Conservation (phyloP, 2,329 filamentous ascomycete species). For the Fusarium sp. region DNA sequence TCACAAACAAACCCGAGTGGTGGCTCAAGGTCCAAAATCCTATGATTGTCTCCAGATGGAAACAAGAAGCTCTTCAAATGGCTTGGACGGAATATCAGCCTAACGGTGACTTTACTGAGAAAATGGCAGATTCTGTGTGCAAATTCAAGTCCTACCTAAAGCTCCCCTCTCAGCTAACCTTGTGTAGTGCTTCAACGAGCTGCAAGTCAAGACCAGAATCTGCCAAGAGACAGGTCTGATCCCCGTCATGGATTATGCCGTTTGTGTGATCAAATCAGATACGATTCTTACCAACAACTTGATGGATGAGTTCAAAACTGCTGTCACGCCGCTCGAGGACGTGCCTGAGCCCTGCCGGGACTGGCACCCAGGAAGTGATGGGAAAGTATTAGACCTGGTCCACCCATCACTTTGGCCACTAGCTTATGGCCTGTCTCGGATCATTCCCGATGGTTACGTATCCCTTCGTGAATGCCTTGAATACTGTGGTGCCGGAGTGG, state of each 20-base stretch:
- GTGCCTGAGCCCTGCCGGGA: neutral
- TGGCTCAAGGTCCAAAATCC: slow-evolving; percentile 49
- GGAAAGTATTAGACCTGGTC: slow-evolving; percentile 21
- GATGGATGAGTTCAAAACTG: neutral
- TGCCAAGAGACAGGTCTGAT: neutral
- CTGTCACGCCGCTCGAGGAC: neutral
- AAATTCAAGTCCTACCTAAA: no score
- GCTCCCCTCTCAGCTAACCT: neutral
- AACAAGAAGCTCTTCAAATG: slow-evolving; percentile 1
- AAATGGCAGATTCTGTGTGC: neutral
- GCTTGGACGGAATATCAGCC: neutral
- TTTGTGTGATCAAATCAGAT: neutral
- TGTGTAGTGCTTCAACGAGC: slow-evolving; percentile 2
- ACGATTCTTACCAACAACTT: neutral
- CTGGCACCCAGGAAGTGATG: slow-evolving; percentile 27
- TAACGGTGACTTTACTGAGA: neutral
- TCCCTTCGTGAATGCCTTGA: slow-evolving; percentile 24
- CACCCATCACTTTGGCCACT: slow-evolving; percentile 44
- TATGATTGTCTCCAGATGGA: slow-evolving; percentile 1
- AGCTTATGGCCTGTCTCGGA: slow-evolving; percentile 46
- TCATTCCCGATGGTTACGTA: slow-evolving; percentile 53
- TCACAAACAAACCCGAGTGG: slow-evolving; percentile 59
- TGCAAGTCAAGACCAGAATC: neutral
- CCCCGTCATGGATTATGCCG: neutral
- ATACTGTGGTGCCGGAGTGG: neutral